Base-by-base conservation (phyloP, 352 stramenopile genomes). In the Elongisporangium undulatum region DNA sequence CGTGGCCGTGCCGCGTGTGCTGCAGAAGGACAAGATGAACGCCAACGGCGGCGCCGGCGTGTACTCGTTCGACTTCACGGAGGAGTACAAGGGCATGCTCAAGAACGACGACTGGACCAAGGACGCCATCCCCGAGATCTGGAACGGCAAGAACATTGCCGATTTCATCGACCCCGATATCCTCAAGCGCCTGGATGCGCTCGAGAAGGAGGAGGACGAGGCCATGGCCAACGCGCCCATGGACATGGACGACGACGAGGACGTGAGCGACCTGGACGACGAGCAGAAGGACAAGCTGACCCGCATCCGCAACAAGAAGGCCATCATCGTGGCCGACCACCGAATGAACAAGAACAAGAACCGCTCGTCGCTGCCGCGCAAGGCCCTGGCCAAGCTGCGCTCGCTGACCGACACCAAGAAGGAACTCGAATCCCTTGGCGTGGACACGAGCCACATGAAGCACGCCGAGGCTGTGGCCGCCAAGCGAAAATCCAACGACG, bases 71-170 rank as follows among this genome's bases (percentile, higher is more conserved):
- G 91, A 99, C 86, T 99, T 98, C 72, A 82, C 92, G 56, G 96
- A 99, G 68, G 90, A 99, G 72, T 99, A 99, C 81, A 88, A 94
- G 67, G 89, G 88, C 51, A 90, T 94, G 83, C 92, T 99, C 55
- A 86, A 96, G 74, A 90, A 97, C 65, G 94, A 98, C 53, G 92
- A 98, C 51, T 99, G 96, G 95, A 92, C 89, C 48, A 96, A 95
- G 68, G 98, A 99, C 73, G 80, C 89, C 39, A 98, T 99, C 58
- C 98, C 98, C 5, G 94, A 99, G 77, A 99, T 99, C 72, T 97
- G 98, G 80, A 98, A 99, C 75, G 98, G 98, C 63, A 99, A 99
- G 80, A 99, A 99, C 77, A 96, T 99, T 83, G 89, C 93, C 52
- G 98, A 99, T 75, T 99, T 98, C 75, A 85, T 99, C 53, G 98